These are phyloP conservation scores for Carnegiea gigantea DNA, from an alignment of 179 eudicot genomes.

Conservation along the genomic window DNA sequence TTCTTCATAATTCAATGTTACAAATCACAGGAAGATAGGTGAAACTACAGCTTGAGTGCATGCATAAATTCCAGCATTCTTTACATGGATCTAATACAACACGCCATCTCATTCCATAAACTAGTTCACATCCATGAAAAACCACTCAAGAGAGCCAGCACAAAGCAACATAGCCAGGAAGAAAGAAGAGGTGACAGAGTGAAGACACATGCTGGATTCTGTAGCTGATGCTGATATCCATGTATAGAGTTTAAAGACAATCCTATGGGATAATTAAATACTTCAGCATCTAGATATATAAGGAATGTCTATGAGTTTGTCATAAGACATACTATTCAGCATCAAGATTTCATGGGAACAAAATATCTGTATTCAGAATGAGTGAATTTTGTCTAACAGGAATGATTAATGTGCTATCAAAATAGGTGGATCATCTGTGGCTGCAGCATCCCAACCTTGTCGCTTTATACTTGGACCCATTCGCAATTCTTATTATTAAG, in stretches of 20 bases:
- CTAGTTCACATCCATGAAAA: background rate
- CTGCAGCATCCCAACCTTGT: background rate
- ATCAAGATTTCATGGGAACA: background rate
- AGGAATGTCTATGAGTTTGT: background rate
- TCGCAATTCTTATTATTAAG: background rate
- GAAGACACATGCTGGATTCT: background rate
- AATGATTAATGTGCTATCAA: background rate
- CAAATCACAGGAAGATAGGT: background rate
- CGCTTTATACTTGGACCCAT: background rate
- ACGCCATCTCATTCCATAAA: too few relatives aligned
- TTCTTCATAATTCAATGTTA: background rate
- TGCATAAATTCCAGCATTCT: background rate
- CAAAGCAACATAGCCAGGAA: too few relatives aligned
- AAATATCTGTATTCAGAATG: background rate
- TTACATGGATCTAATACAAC: background rate
- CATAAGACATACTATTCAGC: background rate
- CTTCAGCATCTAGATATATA: background rate
- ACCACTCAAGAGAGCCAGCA: background rate
- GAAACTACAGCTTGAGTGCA: background rate
- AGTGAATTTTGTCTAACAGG: too few relatives aligned
- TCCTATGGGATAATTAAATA: background rate
- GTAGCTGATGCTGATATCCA: background rate
- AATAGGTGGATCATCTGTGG: background rate
- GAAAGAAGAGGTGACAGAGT: background rate
- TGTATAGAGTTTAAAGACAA: background rate